Conservation (phyloP, 2,329 filamentous ascomycete genomes). For the Clonostachys chloroleuca region DNA sequence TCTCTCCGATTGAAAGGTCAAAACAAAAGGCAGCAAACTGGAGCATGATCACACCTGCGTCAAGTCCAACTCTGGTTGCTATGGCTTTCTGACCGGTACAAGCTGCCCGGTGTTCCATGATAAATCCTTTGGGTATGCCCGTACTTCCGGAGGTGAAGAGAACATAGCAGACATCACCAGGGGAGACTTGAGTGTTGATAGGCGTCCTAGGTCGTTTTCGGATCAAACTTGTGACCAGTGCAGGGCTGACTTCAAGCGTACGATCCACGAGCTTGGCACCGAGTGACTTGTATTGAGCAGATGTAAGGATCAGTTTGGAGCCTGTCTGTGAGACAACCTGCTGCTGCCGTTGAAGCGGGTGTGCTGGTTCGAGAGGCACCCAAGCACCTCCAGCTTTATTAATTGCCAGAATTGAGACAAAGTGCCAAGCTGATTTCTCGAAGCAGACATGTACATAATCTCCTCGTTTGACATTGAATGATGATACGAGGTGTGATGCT, state of each 20-base stretch:
- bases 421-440: background rate
- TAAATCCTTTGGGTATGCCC: slow-evolving; percentile 6
- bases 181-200: background rate
- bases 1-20: background rate
- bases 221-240: background rate
- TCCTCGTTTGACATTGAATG: slow-evolving; percentile 11
- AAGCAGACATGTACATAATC: slow-evolving; percentile 1
- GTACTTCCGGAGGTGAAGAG: slow-evolving; percentile 8
- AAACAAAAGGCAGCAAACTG: background rate
- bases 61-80: background rate
- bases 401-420: slow-evolving; percentile 3
- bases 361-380: slow-evolving; percentile 6
- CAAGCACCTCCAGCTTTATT: slow-evolving; percentile 7
- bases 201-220: background rate
- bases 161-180: slow-evolving; percentile 3
- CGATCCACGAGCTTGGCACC: background rate
- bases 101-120: slow-evolving; percentile 3
- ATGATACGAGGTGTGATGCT: background rate
- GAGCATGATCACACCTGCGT: background rate
- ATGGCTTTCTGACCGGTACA: background rate
- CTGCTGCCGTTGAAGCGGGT: slow-evolving; percentile 1
- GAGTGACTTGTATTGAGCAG: background rate
- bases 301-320: background rate
- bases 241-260: background rate
- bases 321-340: background rate